Percentiles rank a stretch among this genome's conserved stretches.
phyloP scores from a whole-genome alignment of 495 filamentous ascomycete species.

The Hypoxylon fuscum region DNA sequence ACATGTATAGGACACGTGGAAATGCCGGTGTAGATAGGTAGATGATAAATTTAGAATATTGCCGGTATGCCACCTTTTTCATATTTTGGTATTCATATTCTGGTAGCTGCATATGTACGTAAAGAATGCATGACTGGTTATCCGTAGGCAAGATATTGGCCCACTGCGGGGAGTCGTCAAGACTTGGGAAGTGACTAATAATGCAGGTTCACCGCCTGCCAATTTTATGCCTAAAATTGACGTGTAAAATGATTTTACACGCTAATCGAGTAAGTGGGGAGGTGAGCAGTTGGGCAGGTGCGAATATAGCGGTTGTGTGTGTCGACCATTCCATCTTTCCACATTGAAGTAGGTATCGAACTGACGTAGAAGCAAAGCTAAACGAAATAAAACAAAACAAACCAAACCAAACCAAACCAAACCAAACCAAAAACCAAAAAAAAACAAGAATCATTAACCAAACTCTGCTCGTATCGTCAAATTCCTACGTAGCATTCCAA shows the following conservation, averaged over 20 bases:
- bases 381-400: no score
- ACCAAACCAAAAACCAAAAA: no score
- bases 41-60: not conserved
- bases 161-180: slow-evolving; percentile 8
- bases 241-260: slow-evolving; percentile 28
- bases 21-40: not conserved
- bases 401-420: no score
- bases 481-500: no score
- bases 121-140: no score
- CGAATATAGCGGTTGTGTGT: no score
- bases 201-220: slow-evolving; percentile 31
- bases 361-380: no score
- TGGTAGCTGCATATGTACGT: slow-evolving; percentile 7
- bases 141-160: not conserved
- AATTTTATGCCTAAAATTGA: slow-evolving; percentile 22
- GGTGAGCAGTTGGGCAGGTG: slow-evolving; percentile 19
- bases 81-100: not conserved
- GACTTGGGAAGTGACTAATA: not conserved
- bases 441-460: no score
- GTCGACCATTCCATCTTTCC: no score
- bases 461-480: not conserved
- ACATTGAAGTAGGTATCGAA: no score
- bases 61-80: no score
- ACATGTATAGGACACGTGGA: slow-evolving; percentile 12
- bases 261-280: slow-evolving; percentile 40